A percentile compares a stretch with the other conserved stretches of the same genome.
Evolutionary conservation across 768 basidiomycete species (phyloP).

Genomic region (Sistotremastrum suecicum): DNA sequence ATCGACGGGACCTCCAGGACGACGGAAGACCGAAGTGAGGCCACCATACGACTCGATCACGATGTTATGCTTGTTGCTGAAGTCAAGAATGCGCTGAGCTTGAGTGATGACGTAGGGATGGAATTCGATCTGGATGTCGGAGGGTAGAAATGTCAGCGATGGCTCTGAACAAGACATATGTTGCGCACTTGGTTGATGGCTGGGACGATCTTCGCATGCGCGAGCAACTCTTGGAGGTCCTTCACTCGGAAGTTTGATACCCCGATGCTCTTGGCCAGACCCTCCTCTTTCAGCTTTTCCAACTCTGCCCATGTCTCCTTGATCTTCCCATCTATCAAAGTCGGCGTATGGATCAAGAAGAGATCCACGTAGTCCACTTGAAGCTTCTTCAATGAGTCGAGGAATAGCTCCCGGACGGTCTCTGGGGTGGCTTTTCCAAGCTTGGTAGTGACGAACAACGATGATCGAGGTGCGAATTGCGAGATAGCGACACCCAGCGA

Average conservation of each 20-base stretch:
- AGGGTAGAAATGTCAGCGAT: too few species aligned
- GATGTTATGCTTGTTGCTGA: slow-evolving; percentile 24
- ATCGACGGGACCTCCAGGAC: slow-evolving; percentile 34
- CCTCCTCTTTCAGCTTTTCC: slow-evolving; percentile 38
- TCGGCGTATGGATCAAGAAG: slow-evolving; percentile 41
- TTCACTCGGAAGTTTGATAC: slow-evolving; percentile 22
- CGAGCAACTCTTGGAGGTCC: slow-evolving; percentile 18
- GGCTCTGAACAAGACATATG: too few species aligned
- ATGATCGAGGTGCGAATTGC: slow-evolving; percentile 19
- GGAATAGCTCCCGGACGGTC: slow-evolving; percentile 34
- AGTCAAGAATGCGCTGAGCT: slow-evolving; percentile 18
- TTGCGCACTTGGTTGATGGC: slow-evolving; percentile 21
- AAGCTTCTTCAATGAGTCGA: slow-evolving; percentile 40
- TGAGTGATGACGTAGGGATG: slow-evolving; percentile 36
- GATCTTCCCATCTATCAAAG: slow-evolving; percentile 26
- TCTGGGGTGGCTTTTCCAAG: slow-evolving; percentile 21
- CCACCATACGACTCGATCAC: slow-evolving; percentile 27
- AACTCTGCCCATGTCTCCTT: slow-evolving; percentile 44
- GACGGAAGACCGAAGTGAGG: slow-evolving; percentile 35
- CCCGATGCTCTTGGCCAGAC: slow-evolving; percentile 25
- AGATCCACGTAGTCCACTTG: slow-evolving; percentile 43
- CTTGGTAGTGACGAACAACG: slow-evolving; percentile 53
- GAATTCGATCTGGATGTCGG: slow-evolving; percentile 27
- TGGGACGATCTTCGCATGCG: slow-evolving; percentile 18
- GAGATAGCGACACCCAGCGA: slow-evolving; percentile 34